phyloP scores from a whole-genome alignment of 805 yeast genomes.

The Metschnikowia anglica region DNA sequence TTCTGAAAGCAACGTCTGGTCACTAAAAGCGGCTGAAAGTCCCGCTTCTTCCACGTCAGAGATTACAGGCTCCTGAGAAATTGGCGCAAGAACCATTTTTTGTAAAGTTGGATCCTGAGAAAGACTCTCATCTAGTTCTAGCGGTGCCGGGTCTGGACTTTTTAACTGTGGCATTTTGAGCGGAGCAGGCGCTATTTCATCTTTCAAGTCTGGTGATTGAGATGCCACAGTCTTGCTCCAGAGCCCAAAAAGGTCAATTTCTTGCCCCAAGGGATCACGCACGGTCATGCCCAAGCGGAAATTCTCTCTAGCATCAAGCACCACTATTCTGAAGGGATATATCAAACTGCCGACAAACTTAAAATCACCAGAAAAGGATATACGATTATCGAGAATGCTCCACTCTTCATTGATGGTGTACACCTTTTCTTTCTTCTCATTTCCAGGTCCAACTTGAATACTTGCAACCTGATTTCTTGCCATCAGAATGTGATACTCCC shows the following conservation, averaged over 20 bases:
- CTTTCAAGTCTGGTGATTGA: too few species aligned
- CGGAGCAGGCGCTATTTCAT: too few species aligned
- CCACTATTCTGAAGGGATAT: constrained; percentile 8
- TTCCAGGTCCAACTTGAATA: constrained; percentile 8
- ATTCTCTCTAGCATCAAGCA: not conserved
- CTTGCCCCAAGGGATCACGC: not conserved
- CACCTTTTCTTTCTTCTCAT: not conserved
- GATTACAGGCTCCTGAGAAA: too few species aligned
- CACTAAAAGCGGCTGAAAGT: too few species aligned
- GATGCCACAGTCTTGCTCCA: too few species aligned
- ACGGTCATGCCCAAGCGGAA: not conserved
- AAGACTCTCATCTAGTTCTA: too few species aligned
- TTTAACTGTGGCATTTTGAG: too few species aligned
- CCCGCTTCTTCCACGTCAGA: too few species aligned
- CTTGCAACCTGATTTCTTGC: not conserved
- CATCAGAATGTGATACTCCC: not conserved
- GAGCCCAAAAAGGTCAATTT: constrained; percentile 8
- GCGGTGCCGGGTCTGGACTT: too few species aligned
- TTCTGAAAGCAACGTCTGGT: too few species aligned
- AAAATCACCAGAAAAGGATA: not conserved
- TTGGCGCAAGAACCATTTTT: too few species aligned
- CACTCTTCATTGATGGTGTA: constrained; percentile 4
- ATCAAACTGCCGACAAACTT: not conserved
- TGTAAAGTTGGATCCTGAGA: too few species aligned
- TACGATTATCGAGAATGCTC: constrained; percentile 5